Conservation (phyloP, 257 asterid species). For the Fraxinus anomala region DNA sequence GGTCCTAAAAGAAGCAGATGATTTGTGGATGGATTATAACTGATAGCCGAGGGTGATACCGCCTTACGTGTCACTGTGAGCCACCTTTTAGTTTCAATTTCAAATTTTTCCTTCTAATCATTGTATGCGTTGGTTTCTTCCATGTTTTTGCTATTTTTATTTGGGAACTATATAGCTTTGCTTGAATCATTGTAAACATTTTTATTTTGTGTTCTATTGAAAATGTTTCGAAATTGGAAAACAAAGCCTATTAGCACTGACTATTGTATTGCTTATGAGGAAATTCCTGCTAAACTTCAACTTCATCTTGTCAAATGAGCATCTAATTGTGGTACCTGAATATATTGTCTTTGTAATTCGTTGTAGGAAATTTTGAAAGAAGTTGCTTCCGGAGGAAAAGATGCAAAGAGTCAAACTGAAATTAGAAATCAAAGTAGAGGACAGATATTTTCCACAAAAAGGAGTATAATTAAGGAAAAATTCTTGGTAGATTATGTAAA, state of each 20-base stretch:
- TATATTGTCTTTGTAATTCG: background rate
- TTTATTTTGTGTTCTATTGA: too few species aligned
- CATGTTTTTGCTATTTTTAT: background rate
- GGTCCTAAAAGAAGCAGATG: too few species aligned
- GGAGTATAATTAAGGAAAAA: too few species aligned
- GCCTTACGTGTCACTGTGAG: conserved; percentile 23
- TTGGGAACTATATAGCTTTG: background rate
- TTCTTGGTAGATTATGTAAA: too few species aligned
- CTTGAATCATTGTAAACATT: too few species aligned
- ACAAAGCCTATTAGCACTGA: background rate
- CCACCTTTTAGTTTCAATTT: conserved; percentile 31
- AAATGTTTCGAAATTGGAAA: too few species aligned
- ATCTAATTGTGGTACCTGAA: background rate
- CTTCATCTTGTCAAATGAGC: background rate
- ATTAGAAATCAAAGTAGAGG: conserved; percentile 82
- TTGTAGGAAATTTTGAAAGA: conserved; percentile 85
- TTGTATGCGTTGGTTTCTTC: background rate
- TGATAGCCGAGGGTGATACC: too few species aligned
- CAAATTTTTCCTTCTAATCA: background rate
- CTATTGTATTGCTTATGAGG: background rate
- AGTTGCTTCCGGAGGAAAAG: conserved; percentile 89
- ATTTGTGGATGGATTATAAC: too few species aligned
- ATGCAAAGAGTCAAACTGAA: conserved; percentile 72
- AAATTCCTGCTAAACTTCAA: background rate
- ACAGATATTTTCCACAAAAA: conserved; percentile 23